Evolutionary conservation across 1,284 basidiomycete genomes (phyloP).

Genomic region (Rhodotorula sp.): DNA sequence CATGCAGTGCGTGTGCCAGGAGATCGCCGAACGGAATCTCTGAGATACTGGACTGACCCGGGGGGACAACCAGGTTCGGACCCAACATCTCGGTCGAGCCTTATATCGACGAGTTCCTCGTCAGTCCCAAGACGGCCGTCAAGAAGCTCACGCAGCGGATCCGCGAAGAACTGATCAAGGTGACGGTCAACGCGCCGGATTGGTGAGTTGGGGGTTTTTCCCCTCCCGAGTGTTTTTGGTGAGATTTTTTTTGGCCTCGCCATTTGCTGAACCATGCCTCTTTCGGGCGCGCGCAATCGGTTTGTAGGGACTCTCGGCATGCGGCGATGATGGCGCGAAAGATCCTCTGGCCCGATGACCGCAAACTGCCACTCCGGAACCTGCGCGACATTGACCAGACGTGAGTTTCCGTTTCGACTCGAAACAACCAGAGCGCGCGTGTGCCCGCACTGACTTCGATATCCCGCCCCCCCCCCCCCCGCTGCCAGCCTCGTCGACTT

Average conservation of each 20-base stretch:
- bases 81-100: slow-evolving; percentile 71
- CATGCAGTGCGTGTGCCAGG: slow-evolving; percentile 51
- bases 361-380: slow-evolving; percentile 70
- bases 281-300: not conserved
- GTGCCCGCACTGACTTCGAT: not conserved
- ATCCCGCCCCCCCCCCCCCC: too few relatives aligned
- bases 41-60: not conserved
- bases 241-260: too few relatives aligned
- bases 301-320: slow-evolving; percentile 82
- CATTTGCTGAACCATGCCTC: too few relatives aligned
- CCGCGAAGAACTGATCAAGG: slow-evolving; percentile 66
- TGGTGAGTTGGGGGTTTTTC: too few relatives aligned
- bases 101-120: slow-evolving; percentile 76
- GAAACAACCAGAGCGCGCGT: not conserved
- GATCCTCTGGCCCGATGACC: slow-evolving; percentile 78
- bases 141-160: slow-evolving; percentile 78
- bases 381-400: slow-evolving; percentile 76
- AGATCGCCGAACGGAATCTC: not conserved
- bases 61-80: slow-evolving; percentile 64
- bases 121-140: slow-evolving; percentile 70
- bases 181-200: slow-evolving; percentile 87
- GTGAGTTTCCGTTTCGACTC: slow-evolving; percentile 55
- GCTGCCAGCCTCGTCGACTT: slow-evolving; percentile 40
- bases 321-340: slow-evolving; percentile 85
- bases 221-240: too few relatives aligned